Evolutionary conservation across 495 filamentous ascomycete genomes (phyloP).

Genomic region (Neurospora sp.): DNA sequence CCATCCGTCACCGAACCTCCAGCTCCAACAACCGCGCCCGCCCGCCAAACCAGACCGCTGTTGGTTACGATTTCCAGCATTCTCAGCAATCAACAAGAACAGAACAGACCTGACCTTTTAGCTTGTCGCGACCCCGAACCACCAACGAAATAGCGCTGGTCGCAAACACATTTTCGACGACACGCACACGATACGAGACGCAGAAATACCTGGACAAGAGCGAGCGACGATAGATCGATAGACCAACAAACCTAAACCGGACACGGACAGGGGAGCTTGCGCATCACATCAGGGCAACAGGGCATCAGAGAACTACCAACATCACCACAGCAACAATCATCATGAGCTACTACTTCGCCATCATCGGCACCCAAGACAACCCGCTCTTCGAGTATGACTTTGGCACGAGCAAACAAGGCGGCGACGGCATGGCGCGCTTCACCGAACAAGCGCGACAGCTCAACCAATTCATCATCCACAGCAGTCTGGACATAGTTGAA

Average conservation of each 20-base stretch:
- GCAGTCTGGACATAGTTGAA: constrained; percentile 84
- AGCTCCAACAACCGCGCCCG: not conserved
- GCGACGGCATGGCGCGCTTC: constrained; percentile 84
- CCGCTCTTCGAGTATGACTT: constrained; percentile 94
- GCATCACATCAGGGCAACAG: not conserved
- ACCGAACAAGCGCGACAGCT: constrained; percentile 75
- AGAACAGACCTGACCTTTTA: not conserved
- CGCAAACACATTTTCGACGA: not conserved
- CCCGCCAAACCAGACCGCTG: not conserved
- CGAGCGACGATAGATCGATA: not conserved
- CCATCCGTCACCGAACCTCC: not conserved
- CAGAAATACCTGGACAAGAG: not conserved
- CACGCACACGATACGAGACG: not conserved
- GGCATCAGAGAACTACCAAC: not conserved
- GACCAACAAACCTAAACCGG: not conserved
- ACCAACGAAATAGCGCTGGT: not conserved
- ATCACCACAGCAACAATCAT: not conserved
- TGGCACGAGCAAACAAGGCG: constrained; percentile 87
- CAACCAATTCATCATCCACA: constrained; percentile 96
- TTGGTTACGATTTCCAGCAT: not conserved
- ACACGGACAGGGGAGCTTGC: not conserved
- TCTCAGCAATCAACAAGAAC: not conserved
- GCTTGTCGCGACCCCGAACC: not conserved
- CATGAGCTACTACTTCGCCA: constrained; percentile 97
- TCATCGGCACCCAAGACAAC: constrained; percentile 86